These are phyloP conservation scores for Yamadazyma membranifaciens DNA, from an alignment of 1,139 yeast genomes.

Conservation along the genomic window DNA sequence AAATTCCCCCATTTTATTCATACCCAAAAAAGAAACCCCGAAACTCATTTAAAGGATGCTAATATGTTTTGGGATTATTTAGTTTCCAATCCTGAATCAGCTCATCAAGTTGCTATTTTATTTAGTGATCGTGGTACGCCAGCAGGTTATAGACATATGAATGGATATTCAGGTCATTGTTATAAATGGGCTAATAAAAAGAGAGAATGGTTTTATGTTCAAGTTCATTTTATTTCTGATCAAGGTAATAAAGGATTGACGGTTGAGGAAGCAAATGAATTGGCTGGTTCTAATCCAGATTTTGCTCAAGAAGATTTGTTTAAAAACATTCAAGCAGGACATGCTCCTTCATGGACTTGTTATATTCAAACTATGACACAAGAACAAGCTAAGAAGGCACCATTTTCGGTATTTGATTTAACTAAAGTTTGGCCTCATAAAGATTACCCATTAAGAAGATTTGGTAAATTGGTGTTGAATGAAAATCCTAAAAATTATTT, in stretches of 20 bases:
- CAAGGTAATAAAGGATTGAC: slow-evolving; percentile 52
- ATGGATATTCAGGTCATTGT: slow-evolving; percentile 65
- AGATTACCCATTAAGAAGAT: slow-evolving; percentile 65
- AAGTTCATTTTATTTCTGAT: slow-evolving; percentile 54
- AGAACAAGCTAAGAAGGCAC: slow-evolving; percentile 52
- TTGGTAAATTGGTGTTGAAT: slow-evolving; percentile 62
- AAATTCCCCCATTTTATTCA: slow-evolving; percentile 83
- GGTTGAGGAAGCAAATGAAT: slow-evolving; percentile 51
- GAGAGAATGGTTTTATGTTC: slow-evolving; percentile 60
- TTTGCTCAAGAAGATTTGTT: slow-evolving; percentile 55
- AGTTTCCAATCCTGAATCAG: slow-evolving; percentile 52
- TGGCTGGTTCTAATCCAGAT: slow-evolving; percentile 58
- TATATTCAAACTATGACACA: slow-evolving; percentile 62
- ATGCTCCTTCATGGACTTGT: slow-evolving; percentile 55
- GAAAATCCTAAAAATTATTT: slow-evolving; percentile 67
- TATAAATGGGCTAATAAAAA: slow-evolving; percentile 59
- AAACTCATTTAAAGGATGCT: slow-evolving; percentile 73
- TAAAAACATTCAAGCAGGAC: slow-evolving; percentile 50
- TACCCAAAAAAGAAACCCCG: slow-evolving; percentile 71
- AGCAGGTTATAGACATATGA: slow-evolving; percentile 53
- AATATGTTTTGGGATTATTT: slow-evolving; percentile 65
- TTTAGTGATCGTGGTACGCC: slow-evolving; percentile 66
- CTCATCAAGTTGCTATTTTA: slow-evolving; percentile 56
- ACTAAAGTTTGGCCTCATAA: slow-evolving; percentile 74
- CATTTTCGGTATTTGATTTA: slow-evolving; percentile 60